Base-by-base conservation (phyloP, 768 basidiomycete species). In the Cystofilobasidium macerans region DNA sequence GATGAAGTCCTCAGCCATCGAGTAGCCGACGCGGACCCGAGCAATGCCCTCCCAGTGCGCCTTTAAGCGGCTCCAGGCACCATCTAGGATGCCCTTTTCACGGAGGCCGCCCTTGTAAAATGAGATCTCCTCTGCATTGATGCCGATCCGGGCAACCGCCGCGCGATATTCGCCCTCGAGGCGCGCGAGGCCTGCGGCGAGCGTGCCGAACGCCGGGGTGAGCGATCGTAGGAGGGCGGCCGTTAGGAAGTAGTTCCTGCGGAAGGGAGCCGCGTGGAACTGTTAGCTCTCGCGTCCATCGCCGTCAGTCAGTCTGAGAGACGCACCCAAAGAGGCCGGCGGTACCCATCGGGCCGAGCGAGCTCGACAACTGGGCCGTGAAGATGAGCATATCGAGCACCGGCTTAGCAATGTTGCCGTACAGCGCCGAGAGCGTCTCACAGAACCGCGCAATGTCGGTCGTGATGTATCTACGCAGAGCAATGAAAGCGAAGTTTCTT, bases 71-170 rank as follows among this genome's bases (percentile, higher is more conserved):
- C 86, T 73, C 71, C 97, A 97, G 0, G 89, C 86, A 22, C 79
- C 77, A 61, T 82, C 83, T 45, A 98, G 77, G 56, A 97, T 92
- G 67, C 86, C 84, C 69, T 83, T 84, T 76, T 98, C 94, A 43
- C 87, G 79, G 2, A 79, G 74, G 0, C 90, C 91, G 0, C 94
- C 94, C 69, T 91, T 85, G 75, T 98, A 98, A 74, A 98, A 98
- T 84, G 94, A 94, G 40, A 98, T 81, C 74, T 98, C 93, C 73
- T 98, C 94, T 26, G 86, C 84, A 71, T 97, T 92, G 67, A 91
- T 78, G 0, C 87, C 90, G 8, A 97, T 82, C 35, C 94, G 77
- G 0, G 86, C 85, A 72, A 97, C 85, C 0, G 90, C 92, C 0
- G 85, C 83, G 26, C 94, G 80, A 72, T 93, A 97, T 71, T 95